phyloP scores from a whole-genome alignment of 2,329 filamentous ascomycete species.

The Colletotrichum somersetense region DNA sequence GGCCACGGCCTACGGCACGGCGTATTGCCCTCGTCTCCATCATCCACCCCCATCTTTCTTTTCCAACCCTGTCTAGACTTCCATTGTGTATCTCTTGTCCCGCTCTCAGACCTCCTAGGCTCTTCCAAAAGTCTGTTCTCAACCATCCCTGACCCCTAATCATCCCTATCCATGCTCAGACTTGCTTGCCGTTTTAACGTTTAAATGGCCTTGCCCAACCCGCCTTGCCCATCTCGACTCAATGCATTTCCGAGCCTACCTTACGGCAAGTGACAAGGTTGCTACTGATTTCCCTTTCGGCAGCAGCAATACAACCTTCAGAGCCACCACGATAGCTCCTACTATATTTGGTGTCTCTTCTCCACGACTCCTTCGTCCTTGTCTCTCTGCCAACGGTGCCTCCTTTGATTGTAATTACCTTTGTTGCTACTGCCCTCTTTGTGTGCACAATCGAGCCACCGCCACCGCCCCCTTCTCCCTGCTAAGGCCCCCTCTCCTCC shows the following conservation, averaged over 20 bases:
- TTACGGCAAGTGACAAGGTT: conserved; percentile 8
- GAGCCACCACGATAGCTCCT: background rate
- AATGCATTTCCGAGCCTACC: conserved; percentile 9
- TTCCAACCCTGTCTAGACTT: background rate
- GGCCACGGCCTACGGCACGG: background rate
- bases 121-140: conserved; percentile 36
- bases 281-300: background rate
- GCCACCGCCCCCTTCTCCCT: background rate
- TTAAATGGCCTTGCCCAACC: conserved; percentile 21
- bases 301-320: conserved; percentile 5
- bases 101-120: conserved; percentile 21
- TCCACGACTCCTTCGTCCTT: background rate
- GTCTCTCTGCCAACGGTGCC: conserved; percentile 21
- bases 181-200: conserved; percentile 35
- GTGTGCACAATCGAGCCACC: background rate
- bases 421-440: conserved; percentile 24
- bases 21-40: conserved; percentile 7
- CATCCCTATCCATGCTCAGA: conserved; percentile 31
- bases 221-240: conserved; percentile 5
- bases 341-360: conserved; percentile 25
- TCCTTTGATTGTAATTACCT: conserved; percentile 5
- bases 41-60: background rate
- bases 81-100: conserved; percentile 5
- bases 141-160: conserved; percentile 20
- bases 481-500: background rate